Base-by-base conservation (phyloP, 352 stramenopile species). In the Saprolegnia parasitica region DNA sequence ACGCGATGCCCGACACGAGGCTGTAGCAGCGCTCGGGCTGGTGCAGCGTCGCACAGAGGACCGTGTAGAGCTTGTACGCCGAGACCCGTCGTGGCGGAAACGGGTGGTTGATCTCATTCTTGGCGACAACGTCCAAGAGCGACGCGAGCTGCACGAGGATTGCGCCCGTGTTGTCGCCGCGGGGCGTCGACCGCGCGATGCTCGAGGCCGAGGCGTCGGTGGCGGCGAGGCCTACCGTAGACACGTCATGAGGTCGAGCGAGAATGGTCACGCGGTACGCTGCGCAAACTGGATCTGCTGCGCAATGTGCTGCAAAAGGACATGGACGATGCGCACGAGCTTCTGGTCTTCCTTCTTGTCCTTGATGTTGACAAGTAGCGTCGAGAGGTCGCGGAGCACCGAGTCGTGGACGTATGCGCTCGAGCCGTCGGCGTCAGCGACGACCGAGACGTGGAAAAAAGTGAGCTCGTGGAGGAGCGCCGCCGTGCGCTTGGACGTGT, bases 261-360 rank as follows among this genome's bases (percentile, higher is more conserved):
- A n/a, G n/a, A n/a, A n/a, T n/a, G n/a, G n/a, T n/a, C n/a, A n/a
- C 24, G 32, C 10, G 9, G 23, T 54, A 67, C 58, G 37, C 5
- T 67, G 58, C 4, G 63, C 40, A 23, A 42, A 63, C 23, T 55
- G 21, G 45, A 70, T 62, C 47, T 89, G 81, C 65, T 90, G 81
- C 32, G 81, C 74, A 39, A 90, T 77, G 11, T 81, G 81, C 52
- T 75, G 65, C 23, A 93, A 73, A 45, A 91, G 77, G 56, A 79
- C 87, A 54, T 89, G 71, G 67, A 81, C 82, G 46, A 90, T 76
- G 39, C 75, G 73, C 4, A 81, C 81, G 68, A 91, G 79, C 23
- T 82, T 81, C 29, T 89, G 75, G 61, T 93, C 83, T 50, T 92
- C 84, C 56, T 91, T 93, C 74, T 89, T 91, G 77, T 93, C 83